Evolutionary conservation across 2,329 filamentous ascomycete species (phyloP), one percentile per base, ranked within the genome.

Genomic region (Berkeleyomyces rouxiae): DNA sequence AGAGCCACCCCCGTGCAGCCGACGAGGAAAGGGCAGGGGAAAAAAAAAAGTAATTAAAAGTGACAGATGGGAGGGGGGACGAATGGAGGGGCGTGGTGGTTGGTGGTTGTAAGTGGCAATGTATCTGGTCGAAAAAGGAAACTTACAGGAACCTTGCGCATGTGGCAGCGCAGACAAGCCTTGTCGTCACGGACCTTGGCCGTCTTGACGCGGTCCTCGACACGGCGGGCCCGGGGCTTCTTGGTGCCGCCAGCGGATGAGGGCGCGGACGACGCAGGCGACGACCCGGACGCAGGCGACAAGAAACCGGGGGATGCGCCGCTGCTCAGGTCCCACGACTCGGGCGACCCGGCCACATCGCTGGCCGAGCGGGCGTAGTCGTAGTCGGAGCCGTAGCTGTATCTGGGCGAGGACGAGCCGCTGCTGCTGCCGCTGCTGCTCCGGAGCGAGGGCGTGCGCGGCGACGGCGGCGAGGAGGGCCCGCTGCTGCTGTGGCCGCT

Each of bases 91-190:
- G 33, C 11, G 7, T 7, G 13, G 11, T 13, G 47, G 3, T 16
- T 51, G 5, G 16, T n/a, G 9, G 43, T 33, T 59, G 42, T 47
- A n/a, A 37, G 33, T 44, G 42, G 43, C 7, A 40, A 9, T 46
- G 40, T 37, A 37, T 10, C 9, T 37, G 13, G 37, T 37, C 11
- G 9, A 58, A 9, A 36, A 23, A 40, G 44, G 53, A 46, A 55
- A 62, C 76, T 74, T 74, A 79, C 78, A 67, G 71, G 70, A 67
- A 75, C 74, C 71, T 78, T 79, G 66, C 73, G 74, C 65, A 76
- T 72, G 66, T 74, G 76, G 69, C 78, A 80, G 63, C 74, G 74
- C 61, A 76, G 71, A 67, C 78, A 80, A 42, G 78, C 76, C 64
- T 75, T 75, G 67, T 71, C 72, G 68, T 77, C 76, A 66, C 78